A percentile compares a stretch with the other conserved stretches of the same genome.
These are phyloP conservation scores for Dictyostelium capitatum DNA, from an alignment of 78 protist genomes.

Conservation along the genomic window DNA sequence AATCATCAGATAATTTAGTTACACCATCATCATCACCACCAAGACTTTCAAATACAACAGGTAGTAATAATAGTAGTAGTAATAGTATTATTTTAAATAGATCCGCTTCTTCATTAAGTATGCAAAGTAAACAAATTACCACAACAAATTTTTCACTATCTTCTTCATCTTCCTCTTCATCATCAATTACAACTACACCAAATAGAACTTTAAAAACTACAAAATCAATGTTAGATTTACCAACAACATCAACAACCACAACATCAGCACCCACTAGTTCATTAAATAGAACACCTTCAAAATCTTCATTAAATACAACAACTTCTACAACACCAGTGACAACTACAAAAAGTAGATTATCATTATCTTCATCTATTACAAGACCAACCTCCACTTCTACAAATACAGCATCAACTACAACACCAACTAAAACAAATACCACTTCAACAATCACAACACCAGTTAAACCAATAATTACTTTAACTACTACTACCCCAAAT, in stretches of 20 bases:
- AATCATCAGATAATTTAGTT: background rate
- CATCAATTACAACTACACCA: background rate
- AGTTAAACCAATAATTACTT: background rate
- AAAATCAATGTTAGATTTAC: slow-evolving; percentile 12
- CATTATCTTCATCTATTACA: slow-evolving; percentile 13
- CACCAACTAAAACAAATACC: background rate
- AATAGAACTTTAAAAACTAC: slow-evolving; percentile 1
- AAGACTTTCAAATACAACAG: background rate
- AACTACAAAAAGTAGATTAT: background rate
- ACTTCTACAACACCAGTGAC: slow-evolving; percentile 4
- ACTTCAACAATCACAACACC: background rate
- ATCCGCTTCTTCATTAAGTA: background rate
- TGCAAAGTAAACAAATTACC: background rate
- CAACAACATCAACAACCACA: background rate
- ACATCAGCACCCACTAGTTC: background rate
- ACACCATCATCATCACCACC: slow-evolving; percentile 25
- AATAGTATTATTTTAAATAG: background rate
- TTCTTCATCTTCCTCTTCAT: no score
- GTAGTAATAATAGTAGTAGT: background rate
- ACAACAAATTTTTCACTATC: background rate
- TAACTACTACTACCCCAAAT: background rate
- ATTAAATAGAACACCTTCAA: slow-evolving; percentile 9
- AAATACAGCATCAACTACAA: background rate
- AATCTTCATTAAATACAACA: background rate
- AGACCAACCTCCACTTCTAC: background rate